Conservation (phyloP, 805 yeast species). For the Schwanniomyces sp. region DNA sequence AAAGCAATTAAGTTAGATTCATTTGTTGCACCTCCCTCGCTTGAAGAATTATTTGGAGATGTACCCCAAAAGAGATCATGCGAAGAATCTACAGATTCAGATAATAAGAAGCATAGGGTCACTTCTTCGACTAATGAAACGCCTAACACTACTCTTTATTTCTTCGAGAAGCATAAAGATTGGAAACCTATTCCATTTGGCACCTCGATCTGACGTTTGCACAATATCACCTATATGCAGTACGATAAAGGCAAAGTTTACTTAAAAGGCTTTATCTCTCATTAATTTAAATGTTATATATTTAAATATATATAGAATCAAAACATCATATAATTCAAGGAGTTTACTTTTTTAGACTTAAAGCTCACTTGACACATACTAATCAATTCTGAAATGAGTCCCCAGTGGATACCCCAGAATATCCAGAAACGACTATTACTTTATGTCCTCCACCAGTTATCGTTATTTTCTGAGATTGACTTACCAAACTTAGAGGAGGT, state of each 20-base stretch:
- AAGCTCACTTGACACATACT: background rate
- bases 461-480: slow-evolving; percentile 80
- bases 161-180: slow-evolving; percentile 30
- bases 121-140: background rate
- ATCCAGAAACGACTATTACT: slow-evolving; percentile 79
- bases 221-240: background rate
- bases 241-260: background rate
- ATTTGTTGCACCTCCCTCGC: slow-evolving; percentile 18
- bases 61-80: slow-evolving; percentile 1
- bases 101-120: slow-evolving; percentile 7
- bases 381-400: slow-evolving; percentile 15
- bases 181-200: slow-evolving; percentile 65
- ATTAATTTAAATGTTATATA: no score
- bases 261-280: background rate
- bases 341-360: background rate
- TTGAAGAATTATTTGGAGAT: slow-evolving; percentile 23
- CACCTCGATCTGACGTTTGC: slow-evolving; percentile 5
- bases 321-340: background rate
- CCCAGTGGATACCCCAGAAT: slow-evolving; percentile 79
- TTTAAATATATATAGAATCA: background rate
- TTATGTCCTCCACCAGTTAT: slow-evolving; percentile 77
- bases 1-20: slow-evolving; percentile 5
- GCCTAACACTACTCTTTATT: slow-evolving; percentile 4
- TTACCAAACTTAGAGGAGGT: slow-evolving; percentile 76
- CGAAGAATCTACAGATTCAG: slow-evolving; percentile 20